Base-by-base conservation (phyloP, 305 asterid genomes). In the Fraxinus paxiana region DNA sequence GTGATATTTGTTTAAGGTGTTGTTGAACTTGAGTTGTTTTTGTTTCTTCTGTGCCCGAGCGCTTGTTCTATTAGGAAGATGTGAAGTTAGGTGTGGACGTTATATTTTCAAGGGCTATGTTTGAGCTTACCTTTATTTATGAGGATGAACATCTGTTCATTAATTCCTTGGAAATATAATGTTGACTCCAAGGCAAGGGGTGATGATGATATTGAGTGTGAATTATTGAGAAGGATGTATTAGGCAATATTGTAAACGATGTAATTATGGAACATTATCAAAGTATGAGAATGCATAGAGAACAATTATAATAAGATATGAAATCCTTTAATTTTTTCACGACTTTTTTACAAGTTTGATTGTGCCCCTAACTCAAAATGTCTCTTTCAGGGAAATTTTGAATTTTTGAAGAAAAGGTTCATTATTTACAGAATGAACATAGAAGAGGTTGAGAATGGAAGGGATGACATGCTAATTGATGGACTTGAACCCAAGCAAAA, bases 381-480 rank as follows among this genome's bases (percentile, higher is more conserved):
- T 70, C 13, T 31, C 43, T 70, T 31, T 15, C 75, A 31, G 75
- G 72, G 30, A 15, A 70, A 70, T 30, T 24, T 70, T 31, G 38
- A 70, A 5, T 15, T 33, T 41, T 34, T 30, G 35, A 69, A 77
- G 78, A 24, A 33, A 33, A 51, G 73, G 31, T 54, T 69, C 79
- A 76, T 37, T n/a, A 78, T 77, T 61, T 48, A 17, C 63, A 69
- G 78, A 77, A 87, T 90, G 93, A 84, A 80, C 7, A 75, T 88
- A 80, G 92, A 88, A 51, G 88, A 84, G 86, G 80, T 67, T 78
- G 92, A 84, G 30, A 85, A 79, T 72, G 93, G 78, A 72, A 79
- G 86, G 48, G 93, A 87, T n/a, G 91, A 89, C 81, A 93, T 94
- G 97, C 78, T 33, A 78, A 90, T 94, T 43, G 98, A 93, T 72